Base-by-base conservation (phyloP, 352 stramenopile genomes). In the Phytophthora crassamura region DNA sequence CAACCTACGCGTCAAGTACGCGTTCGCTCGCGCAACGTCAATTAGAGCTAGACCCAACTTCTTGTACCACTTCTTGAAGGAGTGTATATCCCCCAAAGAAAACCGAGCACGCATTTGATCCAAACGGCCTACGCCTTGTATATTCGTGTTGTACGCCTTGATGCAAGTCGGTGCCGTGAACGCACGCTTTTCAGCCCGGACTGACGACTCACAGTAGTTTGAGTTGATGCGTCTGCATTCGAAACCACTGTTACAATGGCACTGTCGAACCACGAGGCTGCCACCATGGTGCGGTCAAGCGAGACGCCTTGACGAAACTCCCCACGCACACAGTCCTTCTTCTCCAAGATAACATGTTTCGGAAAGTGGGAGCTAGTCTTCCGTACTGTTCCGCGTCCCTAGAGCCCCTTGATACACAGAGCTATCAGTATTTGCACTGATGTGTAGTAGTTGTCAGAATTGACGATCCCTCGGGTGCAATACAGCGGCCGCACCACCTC, bases 361-460 rank as follows among this genome's bases (percentile, higher is more conserved):
- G 60, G 57, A 18, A 75, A 78, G 30, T 75, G 60, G 35, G 60
- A 48, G 45, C 59, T 75, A 4, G 45, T n/a, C n/a, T 53, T 52
- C n/a, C 59, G 43, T 4, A 76, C 54, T 0, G 61, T 74, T 20
- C 73, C 64, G 15, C 68, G 41, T 11, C 39, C 46, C 25, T 69
- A 73, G 3, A 78, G 16, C 0, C 65, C 61, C 20, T 69, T 74
- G 22, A 72, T 5, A 25, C 55, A 40, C 14, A 81, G 14, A 4
- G 22, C 47, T 6, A 62, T 30, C 9, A 76, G n/a, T n/a, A n/a
- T n/a, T n/a, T n/a, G n/a, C n/a, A n/a, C n/a, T n/a, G n/a, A n/a
- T n/a, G n/a, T n/a, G 57, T 78, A 81, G 43, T 64, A 81, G 45
- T 78, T 75, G 39, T 75, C 69, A 0, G 46, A 67, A 39, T 75